phyloP scores from a whole-genome alignment of 805 yeast species.

The Myxozyma kluyveri region DNA sequence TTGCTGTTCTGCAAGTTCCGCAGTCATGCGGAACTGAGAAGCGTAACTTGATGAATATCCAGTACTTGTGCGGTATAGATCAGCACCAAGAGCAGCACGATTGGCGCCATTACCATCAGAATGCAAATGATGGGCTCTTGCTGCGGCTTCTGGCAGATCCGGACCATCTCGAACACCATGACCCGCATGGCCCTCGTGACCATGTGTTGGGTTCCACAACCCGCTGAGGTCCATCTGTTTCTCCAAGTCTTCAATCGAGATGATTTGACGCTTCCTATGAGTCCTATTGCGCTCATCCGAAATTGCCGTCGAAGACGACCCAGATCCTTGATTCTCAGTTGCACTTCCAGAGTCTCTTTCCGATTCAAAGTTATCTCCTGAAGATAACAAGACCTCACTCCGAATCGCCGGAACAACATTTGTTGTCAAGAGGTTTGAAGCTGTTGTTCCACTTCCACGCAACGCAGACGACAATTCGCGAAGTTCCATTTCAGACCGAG shows the following conservation, averaged over 20 bases:
- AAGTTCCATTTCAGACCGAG: conserved; percentile 6
- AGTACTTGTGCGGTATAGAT: neutral
- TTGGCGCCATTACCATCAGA: neutral
- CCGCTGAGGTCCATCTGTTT: conserved; percentile 28
- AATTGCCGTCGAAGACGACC: neutral
- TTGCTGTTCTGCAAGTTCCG: conserved; percentile 17
- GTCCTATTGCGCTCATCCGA: no score
- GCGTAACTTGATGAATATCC: conserved; percentile 3
- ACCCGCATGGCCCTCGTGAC: conserved; percentile 9
- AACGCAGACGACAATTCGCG: conserved; percentile 1
- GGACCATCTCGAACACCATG: neutral
- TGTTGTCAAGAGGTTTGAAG: no score
- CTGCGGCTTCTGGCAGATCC: conserved; percentile 8
- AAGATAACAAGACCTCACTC: no score
- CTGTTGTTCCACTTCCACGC: neutral
- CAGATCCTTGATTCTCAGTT: no score
- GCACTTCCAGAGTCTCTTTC: no score
- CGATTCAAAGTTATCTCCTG: no score
- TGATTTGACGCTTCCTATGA: conserved; percentile 14
- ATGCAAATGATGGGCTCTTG: conserved; percentile 11
- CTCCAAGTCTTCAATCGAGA: conserved; percentile 20
- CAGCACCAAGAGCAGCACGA: neutral
- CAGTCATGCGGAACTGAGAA: conserved; percentile 24
- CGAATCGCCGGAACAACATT: no score
- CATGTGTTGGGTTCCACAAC: conserved; percentile 22